A percentile compares a stretch with the other conserved stretches of the same genome.
Conservation (phyloP, 345 rosid species). For the Pseudoturritis turrita region DNA sequence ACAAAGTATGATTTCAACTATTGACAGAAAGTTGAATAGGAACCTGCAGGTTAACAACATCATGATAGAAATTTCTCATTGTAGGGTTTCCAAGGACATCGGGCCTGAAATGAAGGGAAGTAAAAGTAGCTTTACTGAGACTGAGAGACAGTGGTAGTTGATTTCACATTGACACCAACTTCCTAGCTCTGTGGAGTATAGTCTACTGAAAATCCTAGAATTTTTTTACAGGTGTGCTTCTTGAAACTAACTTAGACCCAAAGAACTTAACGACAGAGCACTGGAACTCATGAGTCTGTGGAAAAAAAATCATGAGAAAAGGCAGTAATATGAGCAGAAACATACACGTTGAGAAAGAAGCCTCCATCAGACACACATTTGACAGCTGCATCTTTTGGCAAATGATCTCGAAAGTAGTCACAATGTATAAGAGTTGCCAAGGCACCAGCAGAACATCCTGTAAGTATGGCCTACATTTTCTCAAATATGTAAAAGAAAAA, state of each 20-base stretch:
- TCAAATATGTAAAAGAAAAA: neutral
- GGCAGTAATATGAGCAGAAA: neutral
- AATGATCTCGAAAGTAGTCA: constrained; percentile 58
- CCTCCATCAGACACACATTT: constrained; percentile 96
- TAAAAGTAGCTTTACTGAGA: constrained; percentile 1
- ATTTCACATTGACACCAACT: neutral
- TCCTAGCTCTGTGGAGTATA: neutral
- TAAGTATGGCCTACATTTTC: constrained; percentile 66
- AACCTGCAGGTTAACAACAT: constrained; percentile 72
- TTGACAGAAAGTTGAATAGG: constrained; percentile 7
- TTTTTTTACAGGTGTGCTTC: neutral
- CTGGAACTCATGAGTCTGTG: neutral
- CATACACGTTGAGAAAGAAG: constrained; percentile 90
- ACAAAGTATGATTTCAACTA: neutral
- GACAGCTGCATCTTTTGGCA: constrained; percentile 63
- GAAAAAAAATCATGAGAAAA: neutral
- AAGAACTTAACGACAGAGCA: neutral
- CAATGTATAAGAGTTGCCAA: constrained; percentile 87
- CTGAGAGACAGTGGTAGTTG: neutral
- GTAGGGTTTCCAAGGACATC: constrained; percentile 57
- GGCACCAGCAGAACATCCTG: constrained; percentile 99
- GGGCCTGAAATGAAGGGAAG: constrained; percentile 49
- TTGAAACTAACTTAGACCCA: neutral
- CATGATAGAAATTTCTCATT: constrained; percentile 62
- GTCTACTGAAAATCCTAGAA: neutral